Evolutionary conservation across 805 yeast genomes (phyloP), one percentile per base, ranked within the genome.

Genomic region (Candida alai): DNA sequence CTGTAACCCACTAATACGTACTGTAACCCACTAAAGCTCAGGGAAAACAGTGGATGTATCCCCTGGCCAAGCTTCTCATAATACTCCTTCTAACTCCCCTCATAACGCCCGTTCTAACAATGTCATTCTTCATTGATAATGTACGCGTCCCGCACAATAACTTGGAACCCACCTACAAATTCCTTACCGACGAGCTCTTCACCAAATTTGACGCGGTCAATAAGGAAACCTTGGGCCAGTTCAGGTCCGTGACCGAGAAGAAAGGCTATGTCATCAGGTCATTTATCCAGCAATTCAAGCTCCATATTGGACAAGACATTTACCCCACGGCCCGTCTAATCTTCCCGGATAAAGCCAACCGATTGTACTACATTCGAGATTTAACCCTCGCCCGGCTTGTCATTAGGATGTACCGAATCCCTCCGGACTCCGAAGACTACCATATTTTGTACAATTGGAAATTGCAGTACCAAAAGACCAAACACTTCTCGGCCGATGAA

Each of bases 301-400:
- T 55, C 12, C 70, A 64, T 37, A 55, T 65, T 14, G 71, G 71
- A 8, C 25, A 37, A 24, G 60, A 88, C 52, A 68, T 88, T 3
- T 78, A 70, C 45, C 89, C 90, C 0, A 80, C 80, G 1, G 64
- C 84, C 11, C 60, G 78, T 20, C 62, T 88, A 30, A 61, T 73
- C 2, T 54, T 82, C 18, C 87, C 94, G 0, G 70, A 76, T 34
- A 65, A 76, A 33, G 95, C 85, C 44, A 60, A 69, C 14, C 60
- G 88, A 26, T 56, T 70, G 26, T 85, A 78, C 52, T 69, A 75
- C 42, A 62, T 85, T 25, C 78, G 76, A 50, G 95, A 88, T 42
- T 61, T 63, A 13, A 68, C 75, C 0, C 54, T 89, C 21, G 83
- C 80, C 0, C 62, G 63, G 17, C 41, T 62, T 8, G 54, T 59